Conservation (phyloP, 352 stramenopile genomes). For the Phytophthora rubi region DNA sequence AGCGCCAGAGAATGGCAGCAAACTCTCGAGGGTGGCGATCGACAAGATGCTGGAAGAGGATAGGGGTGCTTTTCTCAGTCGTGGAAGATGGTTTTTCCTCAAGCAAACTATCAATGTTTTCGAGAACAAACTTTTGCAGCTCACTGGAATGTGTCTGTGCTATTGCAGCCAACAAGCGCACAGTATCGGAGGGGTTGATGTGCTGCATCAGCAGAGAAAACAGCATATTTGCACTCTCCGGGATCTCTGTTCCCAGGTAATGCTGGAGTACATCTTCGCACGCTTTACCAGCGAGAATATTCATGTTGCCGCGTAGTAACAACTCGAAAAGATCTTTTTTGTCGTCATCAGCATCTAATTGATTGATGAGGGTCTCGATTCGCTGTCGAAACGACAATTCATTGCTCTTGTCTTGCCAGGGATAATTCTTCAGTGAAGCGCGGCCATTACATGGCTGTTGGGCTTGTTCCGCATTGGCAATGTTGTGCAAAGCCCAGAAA, state of each 20-base stretch:
- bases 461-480: conserved; percentile 7
- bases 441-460: conserved; percentile 1
- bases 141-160: conserved; percentile 33
- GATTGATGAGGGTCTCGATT: conserved; percentile 37
- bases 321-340: conserved; percentile 47
- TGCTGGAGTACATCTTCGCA: conserved; percentile 45
- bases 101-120: conserved; percentile 60
- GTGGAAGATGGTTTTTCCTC: conserved; percentile 19
- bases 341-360: conserved; percentile 39
- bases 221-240: conserved; percentile 38
- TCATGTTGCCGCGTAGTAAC: conserved; percentile 46
- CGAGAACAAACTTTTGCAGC: conserved; percentile 56
- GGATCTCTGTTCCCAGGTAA: conserved; percentile 35
- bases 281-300: conserved; percentile 33
- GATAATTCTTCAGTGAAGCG: conserved; percentile 15
- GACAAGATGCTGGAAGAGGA: conserved; percentile 66
- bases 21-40: conserved; percentile 66
- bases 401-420: conserved; percentile 22
- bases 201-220: conserved; percentile 47
- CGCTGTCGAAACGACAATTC: conserved; percentile 31
- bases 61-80: conserved; percentile 7
- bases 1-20: conserved; percentile 59
- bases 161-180: conserved; percentile 42
- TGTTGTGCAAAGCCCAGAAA: conserved; percentile 25
- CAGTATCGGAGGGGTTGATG: conserved; percentile 24